Conservation (phyloP, 371 early-diverging fungal genomes). For the Gilbertella persicaria region DNA sequence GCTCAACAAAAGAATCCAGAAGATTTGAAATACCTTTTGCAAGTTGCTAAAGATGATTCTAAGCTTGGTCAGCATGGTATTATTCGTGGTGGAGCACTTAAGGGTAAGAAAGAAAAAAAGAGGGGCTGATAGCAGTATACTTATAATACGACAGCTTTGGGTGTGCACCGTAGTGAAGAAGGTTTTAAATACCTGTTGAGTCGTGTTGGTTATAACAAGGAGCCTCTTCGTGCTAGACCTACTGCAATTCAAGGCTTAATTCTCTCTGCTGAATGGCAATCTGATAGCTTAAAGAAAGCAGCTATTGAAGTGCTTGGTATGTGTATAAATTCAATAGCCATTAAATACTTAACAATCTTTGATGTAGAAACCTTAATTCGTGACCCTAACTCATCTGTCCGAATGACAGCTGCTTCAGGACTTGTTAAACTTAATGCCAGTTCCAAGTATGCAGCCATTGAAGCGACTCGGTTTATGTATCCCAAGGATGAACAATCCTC, state of each 20-base stretch:
- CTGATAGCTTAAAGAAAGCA: conserved; percentile 11
- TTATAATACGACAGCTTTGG: conserved; percentile 30
- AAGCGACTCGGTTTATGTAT: conserved; percentile 20
- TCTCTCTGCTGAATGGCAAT: conserved; percentile 43
- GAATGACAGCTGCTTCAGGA: conserved; percentile 25
- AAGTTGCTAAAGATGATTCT: conserved; percentile 37
- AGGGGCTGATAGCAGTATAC: not conserved
- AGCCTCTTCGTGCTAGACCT: conserved; percentile 35
- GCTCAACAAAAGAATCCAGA: conserved; percentile 44
- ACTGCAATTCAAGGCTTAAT: conserved; percentile 31
- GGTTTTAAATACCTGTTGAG: conserved; percentile 43
- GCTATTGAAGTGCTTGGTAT: conserved; percentile 36
- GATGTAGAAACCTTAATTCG: conserved; percentile 27
- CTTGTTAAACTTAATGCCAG: conserved; percentile 30
- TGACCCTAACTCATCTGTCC: conserved; percentile 28
- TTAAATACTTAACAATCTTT: not conserved
- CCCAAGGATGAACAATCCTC: conserved; percentile 36
- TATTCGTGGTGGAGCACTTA: conserved; percentile 37
- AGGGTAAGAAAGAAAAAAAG: conserved; percentile 20
- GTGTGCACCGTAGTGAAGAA: conserved; percentile 41
- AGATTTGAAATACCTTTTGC: conserved; percentile 40
- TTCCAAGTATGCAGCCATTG: conserved; percentile 14
- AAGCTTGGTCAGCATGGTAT: conserved; percentile 45
- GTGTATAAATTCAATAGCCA: not conserved
- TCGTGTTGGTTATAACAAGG: conserved; percentile 29